Evolutionary conservation across 306 rosid species (phyloP), one percentile per base, ranked within the genome.

Genomic region (Rubus idaeus): DNA sequence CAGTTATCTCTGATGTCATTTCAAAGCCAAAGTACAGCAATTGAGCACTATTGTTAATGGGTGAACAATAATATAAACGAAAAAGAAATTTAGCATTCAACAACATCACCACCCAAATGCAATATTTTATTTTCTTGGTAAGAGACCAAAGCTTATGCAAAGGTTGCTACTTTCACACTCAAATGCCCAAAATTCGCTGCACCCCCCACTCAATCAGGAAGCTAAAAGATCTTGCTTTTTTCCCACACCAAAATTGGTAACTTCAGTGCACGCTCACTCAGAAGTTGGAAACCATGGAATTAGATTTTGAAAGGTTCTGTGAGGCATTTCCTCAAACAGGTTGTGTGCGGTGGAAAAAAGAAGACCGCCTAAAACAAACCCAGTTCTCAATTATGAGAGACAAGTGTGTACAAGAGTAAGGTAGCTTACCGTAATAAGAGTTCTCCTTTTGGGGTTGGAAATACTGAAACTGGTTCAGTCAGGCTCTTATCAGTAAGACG

Each of bases 311-410:
- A 55, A 37, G 9, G 62, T 46, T 47, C 63, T 35, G 4, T 37
- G 46, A 66, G 23, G 79, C 40, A 8, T 56, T 80, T 67, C 45
- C n/a, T 80, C 83, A 47, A 47, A 80, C 75, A 80, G 0, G 11
- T 23, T 30, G 60, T 47, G 60, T 45, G 45, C 78, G 20, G 7
- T 40, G 1, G 6, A 10, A 57, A 14, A 71, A 73, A 5, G 5
- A 57, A 6, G 23, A 17, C 10, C 8, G 42, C 13, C 13, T 0
- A 45, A 45, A 10, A 45, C n/a, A 47, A 26, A 60, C 18, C 35
- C 74, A 70, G 58, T 61, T 60, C 6, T 23, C 11, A 45, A 46
- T 3, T 44, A 14, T 9, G 51, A 12, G 1, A 44, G 11, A 44
- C 23, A 3, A 3, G 6, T 26, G 70, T 37, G 23, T 9, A 8